Evolutionary conservation across 83 land plant species (phyloP).

Genomic region (Picea abies): DNA sequence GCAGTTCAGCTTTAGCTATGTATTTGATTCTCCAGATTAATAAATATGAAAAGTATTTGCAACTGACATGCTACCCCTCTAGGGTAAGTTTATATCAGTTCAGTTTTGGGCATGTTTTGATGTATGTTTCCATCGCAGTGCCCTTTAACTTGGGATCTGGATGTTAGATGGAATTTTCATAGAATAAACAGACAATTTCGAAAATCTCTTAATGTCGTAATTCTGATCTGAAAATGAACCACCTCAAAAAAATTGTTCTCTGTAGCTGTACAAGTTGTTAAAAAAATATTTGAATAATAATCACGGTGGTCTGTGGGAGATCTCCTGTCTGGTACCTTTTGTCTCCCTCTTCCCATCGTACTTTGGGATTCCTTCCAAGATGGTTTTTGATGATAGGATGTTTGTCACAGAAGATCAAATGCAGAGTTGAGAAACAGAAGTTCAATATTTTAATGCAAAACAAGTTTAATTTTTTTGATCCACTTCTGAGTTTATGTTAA

Average conservation of each 20-base stretch:
- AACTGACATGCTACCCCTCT: background rate
- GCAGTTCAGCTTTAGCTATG: background rate
- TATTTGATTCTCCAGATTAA: too few relatives aligned
- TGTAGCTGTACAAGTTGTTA: background rate
- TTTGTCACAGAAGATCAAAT: background rate
- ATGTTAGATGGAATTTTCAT: background rate
- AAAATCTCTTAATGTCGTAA: background rate
- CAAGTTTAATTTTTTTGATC: background rate
- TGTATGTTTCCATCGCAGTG: background rate
- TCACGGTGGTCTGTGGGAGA: background rate
- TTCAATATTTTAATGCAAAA: background rate
- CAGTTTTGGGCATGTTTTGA: background rate
- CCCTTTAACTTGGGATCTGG: slow-evolving; percentile 9
- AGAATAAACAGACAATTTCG: background rate
- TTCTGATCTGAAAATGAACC: background rate
- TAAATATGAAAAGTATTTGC: background rate
- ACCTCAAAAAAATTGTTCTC: background rate
- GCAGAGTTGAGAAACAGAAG: background rate
- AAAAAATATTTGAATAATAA: background rate
- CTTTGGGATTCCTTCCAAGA: background rate
- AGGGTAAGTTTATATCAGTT: background rate
- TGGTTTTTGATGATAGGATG: background rate
- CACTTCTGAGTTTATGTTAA: background rate
- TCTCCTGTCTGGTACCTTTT: too few relatives aligned
- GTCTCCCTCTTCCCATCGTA: background rate